Evolutionary conservation across 2,329 filamentous ascomycete species (phyloP).

Genomic region (Boeremia exigua): DNA sequence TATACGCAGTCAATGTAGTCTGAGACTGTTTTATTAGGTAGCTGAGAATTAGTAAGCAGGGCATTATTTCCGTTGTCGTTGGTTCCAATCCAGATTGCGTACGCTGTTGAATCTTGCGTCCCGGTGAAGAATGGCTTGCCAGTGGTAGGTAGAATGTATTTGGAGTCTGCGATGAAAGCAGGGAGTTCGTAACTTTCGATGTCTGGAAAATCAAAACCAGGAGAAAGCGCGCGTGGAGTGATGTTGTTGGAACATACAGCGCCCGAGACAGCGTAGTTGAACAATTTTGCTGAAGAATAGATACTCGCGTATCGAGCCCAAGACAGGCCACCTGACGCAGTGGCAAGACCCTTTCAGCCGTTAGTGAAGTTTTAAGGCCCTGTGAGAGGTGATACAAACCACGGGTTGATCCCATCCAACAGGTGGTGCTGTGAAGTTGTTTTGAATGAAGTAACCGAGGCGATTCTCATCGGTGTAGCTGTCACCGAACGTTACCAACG

Average conservation of each 20-base stretch:
- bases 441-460: constrained; percentile 65
- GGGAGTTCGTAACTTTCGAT: constrained; percentile 55
- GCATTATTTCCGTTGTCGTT: constrained; percentile 74
- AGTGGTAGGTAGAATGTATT: constrained; percentile 38
- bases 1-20: constrained; percentile 75
- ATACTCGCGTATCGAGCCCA: constrained; percentile 73
- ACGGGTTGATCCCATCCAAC: constrained; percentile 61
- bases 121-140: constrained; percentile 53
- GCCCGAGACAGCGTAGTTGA: constrained; percentile 75
- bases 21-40: constrained; percentile 63
- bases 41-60: constrained; percentile 70
- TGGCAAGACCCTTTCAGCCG: constrained; percentile 52
- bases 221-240: constrained; percentile 60
- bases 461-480: constrained; percentile 78
- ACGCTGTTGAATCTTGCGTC: constrained; percentile 68
- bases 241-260: constrained; percentile 76
- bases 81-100: constrained; percentile 80
- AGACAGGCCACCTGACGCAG: constrained; percentile 68
- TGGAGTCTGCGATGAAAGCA: constrained; percentile 55
- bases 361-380: neutral
- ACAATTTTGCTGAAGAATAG: constrained; percentile 61
- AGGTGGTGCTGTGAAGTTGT: constrained; percentile 66
- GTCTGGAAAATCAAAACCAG: constrained; percentile 62
- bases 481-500: constrained; percentile 74
- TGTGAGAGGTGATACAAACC: constrained; percentile 35